Evolutionary conservation across 805 yeast genomes (phyloP), one percentile per base, ranked within the genome.

Genomic region (Sugiyamaella floridensis): DNA sequence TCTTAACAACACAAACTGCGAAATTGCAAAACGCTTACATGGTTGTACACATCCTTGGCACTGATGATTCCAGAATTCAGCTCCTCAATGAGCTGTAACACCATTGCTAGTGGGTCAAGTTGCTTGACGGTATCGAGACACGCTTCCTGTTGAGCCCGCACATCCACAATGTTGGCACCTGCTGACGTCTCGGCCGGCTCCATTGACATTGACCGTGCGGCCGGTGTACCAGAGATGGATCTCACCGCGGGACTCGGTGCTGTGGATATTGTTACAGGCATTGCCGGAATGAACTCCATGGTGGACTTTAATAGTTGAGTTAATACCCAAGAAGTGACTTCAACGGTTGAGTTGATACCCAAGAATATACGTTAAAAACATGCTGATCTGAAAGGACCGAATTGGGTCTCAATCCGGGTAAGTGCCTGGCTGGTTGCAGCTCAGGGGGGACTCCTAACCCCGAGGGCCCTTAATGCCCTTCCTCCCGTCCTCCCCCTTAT

Each of bases 1-100:
- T 26, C n/a, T 15, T 4, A 22, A 22, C 6, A 22, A 22, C 29
- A 10, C 18, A 19, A 32, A 34, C 37, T 34, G n/a, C 19, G 45
- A 26, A n/a, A 4, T 8, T 15, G 22, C 14, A 18, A 9, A 6
- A 18, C 29, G 47, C 55, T 14, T 51, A 57, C 60, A 49, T 58
- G 63, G 48, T 63, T 63, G 47, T 62, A 60, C 10, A 60, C 59
- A 43, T 64, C 63, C 43, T 62, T 63, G 15, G 66, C 58, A 9
- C 60, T 47, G 18, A 63, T 47, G 40, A 51, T 48, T 16, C 65
- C 64, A 15, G 50, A 48, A 12, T 41, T 47, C 16, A 63, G 55
- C 15, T 52, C 47, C 28, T 58, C 61, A 12, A 62, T 49, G 10
- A 63, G 47, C 10, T 60, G 58, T 42, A 57, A 52, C 15, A 63